Percentiles rank a stretch among this genome's conserved stretches.
These are phyloP conservation scores for Lophiostoma macrostomum DNA, from an alignment of 495 filamentous ascomycete genomes.

Conservation along the genomic window DNA sequence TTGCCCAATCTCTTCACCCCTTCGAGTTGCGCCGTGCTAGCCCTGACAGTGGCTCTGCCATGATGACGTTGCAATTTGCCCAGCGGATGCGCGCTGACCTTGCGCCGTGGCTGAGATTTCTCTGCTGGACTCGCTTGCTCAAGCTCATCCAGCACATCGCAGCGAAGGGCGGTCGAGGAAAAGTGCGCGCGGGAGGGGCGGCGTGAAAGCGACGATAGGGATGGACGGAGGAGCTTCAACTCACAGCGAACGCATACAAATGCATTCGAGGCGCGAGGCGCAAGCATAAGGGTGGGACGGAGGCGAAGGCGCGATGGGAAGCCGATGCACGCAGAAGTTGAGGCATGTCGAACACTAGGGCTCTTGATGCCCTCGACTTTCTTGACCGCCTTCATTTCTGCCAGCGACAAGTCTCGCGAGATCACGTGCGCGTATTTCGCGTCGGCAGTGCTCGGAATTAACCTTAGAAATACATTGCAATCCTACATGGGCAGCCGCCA, in stretches of 20 bases:
- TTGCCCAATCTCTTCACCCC: conserved; percentile 27
- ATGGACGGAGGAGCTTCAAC: conserved; percentile 7
- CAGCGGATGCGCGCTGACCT: conserved; percentile 8
- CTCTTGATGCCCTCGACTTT: conserved; percentile 12
- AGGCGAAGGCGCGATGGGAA: not conserved
- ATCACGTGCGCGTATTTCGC: not conserved
- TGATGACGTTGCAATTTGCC: conserved; percentile 13
- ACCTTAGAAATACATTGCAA: not conserved
- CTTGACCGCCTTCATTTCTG: conserved; percentile 18
- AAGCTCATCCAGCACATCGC: conserved; percentile 10
- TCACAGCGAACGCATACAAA: conserved; percentile 33
- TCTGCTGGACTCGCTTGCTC: not conserved
- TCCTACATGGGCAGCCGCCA: conserved; percentile 36
- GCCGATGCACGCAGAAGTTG: not conserved
- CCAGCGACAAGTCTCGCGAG: conserved; percentile 26
- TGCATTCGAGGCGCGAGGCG: conserved; percentile 29
- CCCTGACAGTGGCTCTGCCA: conserved; percentile 14
- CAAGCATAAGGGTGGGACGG: conserved; percentile 30
- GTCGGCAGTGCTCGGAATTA: not conserved
- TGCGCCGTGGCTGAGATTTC: not conserved
- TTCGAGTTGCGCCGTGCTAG: conserved; percentile 13
- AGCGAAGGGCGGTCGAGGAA: conserved; percentile 15
- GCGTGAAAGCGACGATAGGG: not conserved
- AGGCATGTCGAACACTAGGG: not conserved
- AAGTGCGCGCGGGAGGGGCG: conserved; percentile 13